Base-by-base conservation (phyloP, 2,329 filamentous ascomycete genomes). In the Cordyceps javanica region DNA sequence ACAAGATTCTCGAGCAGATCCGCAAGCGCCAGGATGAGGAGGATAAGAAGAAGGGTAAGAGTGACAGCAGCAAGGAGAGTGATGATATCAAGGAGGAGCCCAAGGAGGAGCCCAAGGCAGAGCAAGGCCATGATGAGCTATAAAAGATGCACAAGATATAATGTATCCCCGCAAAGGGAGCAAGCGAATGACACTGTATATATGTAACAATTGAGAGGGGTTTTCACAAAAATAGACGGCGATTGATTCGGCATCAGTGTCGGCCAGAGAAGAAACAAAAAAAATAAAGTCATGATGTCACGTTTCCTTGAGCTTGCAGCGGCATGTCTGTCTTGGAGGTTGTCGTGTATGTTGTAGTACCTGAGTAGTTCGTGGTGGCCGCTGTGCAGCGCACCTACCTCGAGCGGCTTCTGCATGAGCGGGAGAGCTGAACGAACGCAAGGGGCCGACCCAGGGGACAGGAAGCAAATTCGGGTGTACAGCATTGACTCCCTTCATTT, bases 1-100 rank as follows among this genome's bases (percentile, higher is more conserved):
- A 83, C 65, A 77, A 79, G 64, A 79, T 84, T 54, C 60, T 73
- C 54, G 69, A 69, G 58, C 68, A 71, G 62, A 64, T 70, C n/a
- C 48, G 49, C 23, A 66, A 69, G 60, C 66, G 68, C 56, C 64
- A 68, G 63, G 62, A 69, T 60, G 65, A 66, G 36, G 62, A 67
- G 46, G 63, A 64, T 19, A 60, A 67, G 42, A 60, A 64, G 57
- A 62, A 63, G 60, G 57, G 63, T 21, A 16, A 60, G 58, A 55
- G 34, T 9, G 58, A 61, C 25, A 30, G 9, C 38, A 32, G 38
- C 32, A 19, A 65, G 54, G 62, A 68, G 63, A 42, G 63, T 32
- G 46, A 55, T 39, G 34, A 21, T 16, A 32, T 14, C 10, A 53
- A 58, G 42, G 41, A 59, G 49, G 50, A 46, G 19, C 14, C 34